These are phyloP conservation scores for Kazachstania psychrophila DNA, from an alignment of 805 yeast genomes.

Conservation along the genomic window DNA sequence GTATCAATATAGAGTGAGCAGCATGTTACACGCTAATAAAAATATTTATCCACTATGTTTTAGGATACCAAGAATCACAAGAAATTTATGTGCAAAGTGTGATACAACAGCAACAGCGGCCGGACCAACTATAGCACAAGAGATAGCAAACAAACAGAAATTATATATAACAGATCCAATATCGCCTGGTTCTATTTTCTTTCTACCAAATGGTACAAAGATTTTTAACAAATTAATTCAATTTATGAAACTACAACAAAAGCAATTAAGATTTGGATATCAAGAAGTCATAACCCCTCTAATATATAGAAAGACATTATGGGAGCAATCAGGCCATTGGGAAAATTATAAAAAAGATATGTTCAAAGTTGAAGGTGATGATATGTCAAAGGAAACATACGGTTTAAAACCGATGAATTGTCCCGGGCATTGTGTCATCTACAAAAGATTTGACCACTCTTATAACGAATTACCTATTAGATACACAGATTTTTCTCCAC, in stretches of 20 bases:
- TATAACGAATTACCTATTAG: conserved; percentile 82
- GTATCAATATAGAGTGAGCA: too few relatives aligned
- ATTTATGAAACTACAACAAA: conserved; percentile 71
- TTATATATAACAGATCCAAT: conserved; percentile 68
- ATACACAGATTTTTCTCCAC: conserved; percentile 78
- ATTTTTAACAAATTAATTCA: conserved; percentile 68
- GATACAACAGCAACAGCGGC: background rate
- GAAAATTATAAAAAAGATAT: conserved; percentile 87
- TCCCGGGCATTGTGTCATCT: conserved; percentile 89
- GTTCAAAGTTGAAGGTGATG: conserved; percentile 70
- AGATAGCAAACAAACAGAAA: conserved; percentile 50
- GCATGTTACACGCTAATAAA: too few relatives aligned
- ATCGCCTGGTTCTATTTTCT: conserved; percentile 89
- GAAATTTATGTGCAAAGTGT: background rate
- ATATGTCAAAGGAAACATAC: conserved; percentile 39
- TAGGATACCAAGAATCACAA: background rate
- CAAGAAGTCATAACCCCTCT: conserved; percentile 90
- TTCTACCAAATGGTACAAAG: conserved; percentile 86
- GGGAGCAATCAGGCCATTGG: conserved; percentile 96
- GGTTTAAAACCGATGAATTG: conserved; percentile 94
- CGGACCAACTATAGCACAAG: conserved; percentile 4
- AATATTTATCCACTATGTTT: background rate
- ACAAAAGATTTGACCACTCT: conserved; percentile 63
- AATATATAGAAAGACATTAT: conserved; percentile 68
- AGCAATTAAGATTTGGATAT: conserved; percentile 67